Evolutionary conservation across 805 yeast genomes (phyloP).

Genomic region (Saturnispora dispora): DNA sequence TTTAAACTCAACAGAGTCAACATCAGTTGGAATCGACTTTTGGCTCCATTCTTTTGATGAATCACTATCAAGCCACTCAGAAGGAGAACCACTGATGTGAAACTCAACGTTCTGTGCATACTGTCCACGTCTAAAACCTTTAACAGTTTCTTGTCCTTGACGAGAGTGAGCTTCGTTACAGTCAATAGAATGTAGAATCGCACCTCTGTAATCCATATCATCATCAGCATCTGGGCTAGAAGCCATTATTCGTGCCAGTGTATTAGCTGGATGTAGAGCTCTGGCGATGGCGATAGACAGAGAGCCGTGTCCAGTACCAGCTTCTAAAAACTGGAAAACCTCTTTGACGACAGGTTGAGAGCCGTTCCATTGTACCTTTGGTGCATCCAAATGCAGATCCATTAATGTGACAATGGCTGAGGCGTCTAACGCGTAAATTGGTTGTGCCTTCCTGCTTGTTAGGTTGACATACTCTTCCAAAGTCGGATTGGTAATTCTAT

Average conservation of each 20-base stretch:
- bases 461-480: constrained; percentile 39
- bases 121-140: constrained; percentile 34
- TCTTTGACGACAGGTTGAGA: constrained; percentile 4
- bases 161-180: constrained; percentile 31
- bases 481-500: constrained; percentile 31
- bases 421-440: constrained; percentile 43
- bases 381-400: constrained; percentile 38
- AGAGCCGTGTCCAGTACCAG: constrained; percentile 51
- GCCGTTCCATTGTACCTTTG: constrained; percentile 16
- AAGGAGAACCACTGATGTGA: constrained; percentile 34
- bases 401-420: constrained; percentile 37
- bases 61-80: constrained; percentile 29
- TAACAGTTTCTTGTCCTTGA: constrained; percentile 33
- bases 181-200: constrained; percentile 39
- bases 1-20: constrained; percentile 12
- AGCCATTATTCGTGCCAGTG: constrained; percentile 17
- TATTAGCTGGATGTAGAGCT: constrained; percentile 37
- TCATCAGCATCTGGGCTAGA: background rate
- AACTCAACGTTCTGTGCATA: constrained; percentile 38
- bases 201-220: constrained; percentile 28
- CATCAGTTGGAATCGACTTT: constrained; percentile 12
- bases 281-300: constrained; percentile 35
- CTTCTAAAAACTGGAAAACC: constrained; percentile 34
- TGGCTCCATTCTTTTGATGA: constrained; percentile 19
- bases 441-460: constrained; percentile 38